Evolutionary conservation across 2,329 filamentous ascomycete species (phyloP).

Genomic region (Fusarium torreyae): DNA sequence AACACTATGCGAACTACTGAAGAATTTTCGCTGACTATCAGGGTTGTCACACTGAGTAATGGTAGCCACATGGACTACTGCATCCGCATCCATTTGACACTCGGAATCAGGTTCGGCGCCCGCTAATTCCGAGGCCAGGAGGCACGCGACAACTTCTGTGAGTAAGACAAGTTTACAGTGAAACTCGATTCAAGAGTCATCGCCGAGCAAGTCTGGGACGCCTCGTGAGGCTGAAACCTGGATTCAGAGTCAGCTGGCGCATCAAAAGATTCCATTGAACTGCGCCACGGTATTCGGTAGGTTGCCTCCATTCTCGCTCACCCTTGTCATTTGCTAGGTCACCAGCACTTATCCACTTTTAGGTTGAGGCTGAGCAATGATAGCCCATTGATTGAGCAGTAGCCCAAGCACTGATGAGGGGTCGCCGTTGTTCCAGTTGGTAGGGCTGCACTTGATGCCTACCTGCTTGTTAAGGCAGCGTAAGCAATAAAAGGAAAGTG

Average conservation of each 20-base stretch:
- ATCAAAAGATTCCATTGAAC: not conserved
- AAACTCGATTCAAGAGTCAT: not conserved
- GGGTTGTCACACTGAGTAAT: not conserved
- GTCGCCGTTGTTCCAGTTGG: not conserved
- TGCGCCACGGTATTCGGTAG: not conserved
- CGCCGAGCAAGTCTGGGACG: not conserved
- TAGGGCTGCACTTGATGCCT: constrained; percentile 20
- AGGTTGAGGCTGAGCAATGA: constrained; percentile 20
- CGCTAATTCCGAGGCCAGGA: constrained; percentile 18
- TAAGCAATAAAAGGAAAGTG: constrained; percentile 13
- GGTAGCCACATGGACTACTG: not conserved
- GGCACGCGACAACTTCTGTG: too few relatives aligned
- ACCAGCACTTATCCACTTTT: constrained; percentile 14
- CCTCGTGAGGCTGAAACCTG: constrained; percentile 19
- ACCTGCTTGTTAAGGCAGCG: not conserved
- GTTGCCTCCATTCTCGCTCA: constrained; percentile 5
- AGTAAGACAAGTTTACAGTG: not conserved
- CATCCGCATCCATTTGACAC: not conserved
- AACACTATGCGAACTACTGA: not conserved
- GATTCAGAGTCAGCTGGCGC: not conserved
- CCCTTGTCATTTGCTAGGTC: too few relatives aligned
- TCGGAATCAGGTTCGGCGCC: not conserved
- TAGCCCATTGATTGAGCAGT: not conserved
- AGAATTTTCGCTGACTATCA: not conserved
- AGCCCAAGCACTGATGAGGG: constrained; percentile 6